phyloP scores from a whole-genome alignment of 768 basidiomycete species.

The Trametes villosa region DNA sequence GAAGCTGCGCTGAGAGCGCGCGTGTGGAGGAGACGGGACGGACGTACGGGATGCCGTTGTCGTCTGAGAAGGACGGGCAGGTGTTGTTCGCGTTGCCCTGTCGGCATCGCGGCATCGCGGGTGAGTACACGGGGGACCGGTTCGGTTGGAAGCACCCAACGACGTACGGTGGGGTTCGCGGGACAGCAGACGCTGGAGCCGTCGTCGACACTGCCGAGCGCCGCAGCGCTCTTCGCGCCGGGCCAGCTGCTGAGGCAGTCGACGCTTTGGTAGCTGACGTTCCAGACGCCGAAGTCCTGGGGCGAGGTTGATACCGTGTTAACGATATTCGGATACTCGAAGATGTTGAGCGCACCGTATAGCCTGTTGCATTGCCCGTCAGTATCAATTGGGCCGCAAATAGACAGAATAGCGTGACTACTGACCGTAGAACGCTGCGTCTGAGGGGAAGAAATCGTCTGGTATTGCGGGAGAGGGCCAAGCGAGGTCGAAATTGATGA shows the following conservation, averaged over 20 bases:
- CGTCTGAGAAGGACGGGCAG: slow-evolving; percentile 31
- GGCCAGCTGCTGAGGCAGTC: slow-evolving; percentile 66
- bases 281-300: slow-evolving; percentile 87
- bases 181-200: slow-evolving; percentile 75
- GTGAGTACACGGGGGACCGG: background rate
- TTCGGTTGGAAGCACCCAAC: background rate
- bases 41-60: slow-evolving; percentile 31
- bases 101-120: background rate
- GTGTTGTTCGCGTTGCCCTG: slow-evolving; percentile 46
- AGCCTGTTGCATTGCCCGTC: slow-evolving; percentile 20
- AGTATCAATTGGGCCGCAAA: no score
- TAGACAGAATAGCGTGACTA: slow-evolving; percentile 34
- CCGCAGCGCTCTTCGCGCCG: slow-evolving; percentile 59
- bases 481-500: slow-evolving; percentile 83
- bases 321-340: background rate
- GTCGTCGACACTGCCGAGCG: slow-evolving; percentile 70
- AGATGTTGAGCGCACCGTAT: slow-evolving; percentile 34
- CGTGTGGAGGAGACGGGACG: background rate
- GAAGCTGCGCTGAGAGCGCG: background rate
- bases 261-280: slow-evolving; percentile 70
- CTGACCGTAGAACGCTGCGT: slow-evolving; percentile 66
- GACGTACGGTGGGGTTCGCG: slow-evolving; percentile 60
- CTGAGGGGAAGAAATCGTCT: slow-evolving; percentile 73
- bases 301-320: background rate
- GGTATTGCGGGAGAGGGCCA: slow-evolving; percentile 74